Percentiles rank a stretch among this genome's conserved stretches.
Conservation (phyloP, 78 protist species). For the Dictyostelium capitatum region DNA sequence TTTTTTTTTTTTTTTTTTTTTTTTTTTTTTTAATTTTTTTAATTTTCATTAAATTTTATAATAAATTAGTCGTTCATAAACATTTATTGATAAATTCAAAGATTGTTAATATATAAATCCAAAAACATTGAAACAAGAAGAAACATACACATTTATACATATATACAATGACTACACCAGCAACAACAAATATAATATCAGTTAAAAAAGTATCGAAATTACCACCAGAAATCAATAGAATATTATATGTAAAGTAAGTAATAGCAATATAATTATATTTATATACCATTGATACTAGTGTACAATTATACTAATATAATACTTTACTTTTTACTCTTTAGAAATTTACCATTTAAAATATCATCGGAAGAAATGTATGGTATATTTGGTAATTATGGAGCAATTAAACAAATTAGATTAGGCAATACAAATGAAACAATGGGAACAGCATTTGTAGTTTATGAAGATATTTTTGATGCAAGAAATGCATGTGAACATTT, state of each 20-base stretch:
- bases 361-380: conserved; percentile 96
- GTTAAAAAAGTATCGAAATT: conserved; percentile 81
- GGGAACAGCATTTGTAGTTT: conserved; percentile 98
- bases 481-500: conserved; percentile 98
- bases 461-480: conserved; percentile 98
- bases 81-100: too few relatives aligned
- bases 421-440: conserved; percentile 94
- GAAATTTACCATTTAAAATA: conserved; percentile 96
- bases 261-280: neutral
- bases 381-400: conserved; percentile 97
- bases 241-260: conserved; percentile 90
- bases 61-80: too few relatives aligned
- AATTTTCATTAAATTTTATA: too few relatives aligned
- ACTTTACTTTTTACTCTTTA: neutral
- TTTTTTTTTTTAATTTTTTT: too few relatives aligned
- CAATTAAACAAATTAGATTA: conserved; percentile 96
- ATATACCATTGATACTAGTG: too few relatives aligned
- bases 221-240: conserved; percentile 97
- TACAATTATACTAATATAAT: too few relatives aligned
- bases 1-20: neutral
- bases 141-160: too few relatives aligned
- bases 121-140: too few relatives aligned
- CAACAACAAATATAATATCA: neutral
- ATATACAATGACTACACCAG: neutral
- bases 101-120: too few relatives aligned